These are phyloP conservation scores for Whalleya microplaca DNA, from an alignment of 2,329 filamentous ascomycete genomes.

Conservation along the genomic window DNA sequence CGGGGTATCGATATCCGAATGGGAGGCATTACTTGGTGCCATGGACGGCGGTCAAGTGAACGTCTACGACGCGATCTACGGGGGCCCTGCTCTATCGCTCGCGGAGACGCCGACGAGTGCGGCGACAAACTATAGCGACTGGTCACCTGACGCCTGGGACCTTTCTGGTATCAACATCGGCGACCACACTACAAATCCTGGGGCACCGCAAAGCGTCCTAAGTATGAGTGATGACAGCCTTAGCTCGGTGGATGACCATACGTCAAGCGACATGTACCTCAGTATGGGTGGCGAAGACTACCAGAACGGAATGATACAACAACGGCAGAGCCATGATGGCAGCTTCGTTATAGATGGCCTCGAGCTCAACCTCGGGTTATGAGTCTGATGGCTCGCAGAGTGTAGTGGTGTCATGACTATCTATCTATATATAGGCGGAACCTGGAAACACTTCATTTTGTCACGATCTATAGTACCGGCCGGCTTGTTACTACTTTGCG, in stretches of 20 bases:
- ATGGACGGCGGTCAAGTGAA: constrained; percentile 81
- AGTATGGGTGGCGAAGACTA: constrained; percentile 46
- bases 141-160: constrained; percentile 64
- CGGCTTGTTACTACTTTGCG: too few relatives aligned
- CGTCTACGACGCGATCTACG: constrained; percentile 84
- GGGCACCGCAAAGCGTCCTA: constrained; percentile 55
- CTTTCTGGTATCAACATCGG: constrained; percentile 54
- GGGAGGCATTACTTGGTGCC: constrained; percentile 80
- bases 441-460: too few relatives aligned
- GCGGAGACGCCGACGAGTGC: constrained; percentile 50
- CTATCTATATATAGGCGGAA: background rate
- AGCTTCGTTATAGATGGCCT: constrained; percentile 30
- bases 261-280: constrained; percentile 50
- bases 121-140: constrained; percentile 45
- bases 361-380: constrained; percentile 29
- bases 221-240: constrained; percentile 63
- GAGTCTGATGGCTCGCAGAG: background rate
- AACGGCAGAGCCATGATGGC: constrained; percentile 35
- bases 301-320: constrained; percentile 33
- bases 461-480: too few relatives aligned
- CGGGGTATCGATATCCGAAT: constrained; percentile 68
- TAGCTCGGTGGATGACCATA: constrained; percentile 57
- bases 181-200: constrained; percentile 48
- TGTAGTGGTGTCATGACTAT: background rate
- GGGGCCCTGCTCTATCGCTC: constrained; percentile 58